phyloP scores from a whole-genome alignment of 139 green algal genomes.

The Spirogloea muscicola region DNA sequence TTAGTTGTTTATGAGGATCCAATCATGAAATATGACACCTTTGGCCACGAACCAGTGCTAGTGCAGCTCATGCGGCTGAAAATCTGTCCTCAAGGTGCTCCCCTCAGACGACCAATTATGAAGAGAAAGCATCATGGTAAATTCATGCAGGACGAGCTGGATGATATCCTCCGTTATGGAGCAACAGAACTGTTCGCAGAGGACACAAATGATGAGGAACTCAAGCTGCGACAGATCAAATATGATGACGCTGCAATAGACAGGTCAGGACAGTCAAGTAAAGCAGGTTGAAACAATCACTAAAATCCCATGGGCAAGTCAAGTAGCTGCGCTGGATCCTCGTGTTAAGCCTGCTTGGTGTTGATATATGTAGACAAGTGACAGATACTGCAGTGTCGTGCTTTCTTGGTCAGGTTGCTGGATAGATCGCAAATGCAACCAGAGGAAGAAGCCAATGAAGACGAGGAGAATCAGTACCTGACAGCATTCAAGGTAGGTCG shows the following conservation, averaged over 20 bases:
- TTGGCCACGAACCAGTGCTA: not conserved
- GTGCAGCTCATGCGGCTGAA: not conserved
- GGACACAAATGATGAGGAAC: conserved; percentile 13
- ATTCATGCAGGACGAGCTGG: conserved; percentile 66
- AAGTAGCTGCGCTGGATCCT: no score
- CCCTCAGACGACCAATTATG: not conserved
- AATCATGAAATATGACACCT: not conserved
- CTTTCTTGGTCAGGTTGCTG: no score
- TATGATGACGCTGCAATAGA: conserved; percentile 73
- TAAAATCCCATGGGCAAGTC: not conserved
- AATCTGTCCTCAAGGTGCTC: no score
- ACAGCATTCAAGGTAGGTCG: conserved; percentile 47
- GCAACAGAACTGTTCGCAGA: conserved; percentile 42
- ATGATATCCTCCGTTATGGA: conserved; percentile 75
- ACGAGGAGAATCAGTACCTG: conserved; percentile 44
- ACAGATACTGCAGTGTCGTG: not conserved
- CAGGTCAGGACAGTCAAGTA: not conserved
- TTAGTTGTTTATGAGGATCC: not conserved
- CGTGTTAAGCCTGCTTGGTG: not conserved
- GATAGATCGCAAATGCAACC: conserved; percentile 22
- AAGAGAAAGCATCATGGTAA: not conserved
- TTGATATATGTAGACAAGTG: not conserved
- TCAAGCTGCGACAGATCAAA: conserved; percentile 56
- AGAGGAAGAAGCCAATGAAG: not conserved
- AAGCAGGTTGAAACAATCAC: not conserved